These are phyloP conservation scores for Testicularia cyperi DNA, from an alignment of 1,284 basidiomycete genomes.

Conservation along the genomic window DNA sequence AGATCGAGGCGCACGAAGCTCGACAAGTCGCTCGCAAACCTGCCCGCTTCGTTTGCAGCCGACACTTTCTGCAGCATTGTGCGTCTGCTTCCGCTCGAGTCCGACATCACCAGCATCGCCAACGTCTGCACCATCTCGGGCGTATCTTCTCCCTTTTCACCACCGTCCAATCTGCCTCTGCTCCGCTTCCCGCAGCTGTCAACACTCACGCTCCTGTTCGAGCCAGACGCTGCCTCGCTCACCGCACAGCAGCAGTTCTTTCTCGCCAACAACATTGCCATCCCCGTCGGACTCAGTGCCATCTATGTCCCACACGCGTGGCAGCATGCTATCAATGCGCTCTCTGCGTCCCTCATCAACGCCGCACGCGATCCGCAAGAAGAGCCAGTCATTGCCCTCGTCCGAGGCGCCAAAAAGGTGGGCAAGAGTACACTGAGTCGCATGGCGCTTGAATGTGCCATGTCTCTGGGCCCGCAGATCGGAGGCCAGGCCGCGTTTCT, in stretches of 20 bases:
- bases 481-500: slow-evolving; percentile 74
- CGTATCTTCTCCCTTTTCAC: slow-evolving; percentile 14
- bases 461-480: slow-evolving; percentile 64
- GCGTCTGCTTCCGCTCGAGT: slow-evolving; percentile 15
- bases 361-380: slow-evolving; percentile 25
- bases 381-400: slow-evolving; percentile 62
- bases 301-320: slow-evolving; percentile 31
- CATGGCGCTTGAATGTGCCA: slow-evolving; percentile 72
- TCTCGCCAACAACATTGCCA: slow-evolving; percentile 1
- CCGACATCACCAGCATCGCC: slow-evolving; percentile 15
- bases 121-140: slow-evolving; percentile 27
- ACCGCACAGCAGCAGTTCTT: slow-evolving; percentile 5
- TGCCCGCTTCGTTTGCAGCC: background rate
- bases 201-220: slow-evolving; percentile 18
- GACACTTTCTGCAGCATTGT: slow-evolving; percentile 15
- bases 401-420: slow-evolving; percentile 80
- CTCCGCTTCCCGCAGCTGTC: slow-evolving; percentile 13
- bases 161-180: slow-evolving; percentile 17
- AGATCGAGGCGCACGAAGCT: background rate
- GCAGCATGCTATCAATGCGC: slow-evolving; percentile 12
- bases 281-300: slow-evolving; percentile 20
- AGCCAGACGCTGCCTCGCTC: slow-evolving; percentile 5
- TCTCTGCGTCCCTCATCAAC: slow-evolving; percentile 6
- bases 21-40: background rate
- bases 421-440: slow-evolving; percentile 88